Evolutionary conservation across 2,329 filamentous ascomycete genomes (phyloP), one percentile per base, ranked within the genome.

Genomic region (Paecilomyces sp.): DNA sequence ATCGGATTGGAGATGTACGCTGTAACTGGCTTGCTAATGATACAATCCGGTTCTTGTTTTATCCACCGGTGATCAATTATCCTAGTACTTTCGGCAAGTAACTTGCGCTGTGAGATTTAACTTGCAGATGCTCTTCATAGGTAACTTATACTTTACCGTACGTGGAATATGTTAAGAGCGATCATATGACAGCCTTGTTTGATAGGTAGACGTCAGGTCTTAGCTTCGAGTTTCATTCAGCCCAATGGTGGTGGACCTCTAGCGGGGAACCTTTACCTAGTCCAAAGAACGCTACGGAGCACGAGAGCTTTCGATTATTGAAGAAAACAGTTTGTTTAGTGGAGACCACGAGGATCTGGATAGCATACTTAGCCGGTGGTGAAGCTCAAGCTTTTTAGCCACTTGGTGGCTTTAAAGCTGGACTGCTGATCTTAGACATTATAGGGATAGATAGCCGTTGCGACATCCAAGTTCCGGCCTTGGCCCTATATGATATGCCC

Each of bases 351-450:
- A 41, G 36, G 36, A 41, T 7, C 13, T 15, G 31, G 30, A 31
- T 22, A 22, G 22, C 22, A 28, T 28, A 28, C 25, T 28, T 28
- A 28, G 25, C 6, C 3, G 25, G 25, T 28, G 25, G 25, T 28
- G 25, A 36, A 13, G 34, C 34, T 36, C 34, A 36, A 36, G 34
- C 34, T 36, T 36, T 36, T 36, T 36, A 36, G 34, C 15, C 12
- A 36, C 11, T 36, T 22, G 12, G 31, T 36, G 57, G 54, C 53
- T 22, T 28, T 51, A 56, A 41, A 24, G 33, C 53, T 15, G 57
- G 53, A n/a, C 31, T 68, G 70, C 52, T 60, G 36, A 41, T 41
- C 36, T n/a, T 41, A n/a, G 36, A 41, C 36, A 5, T 41, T n/a
- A 41, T 41, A 41, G 36, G 36, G 36, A 41, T 18, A 41, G 36